phyloP scores from a whole-genome alignment of 805 yeast genomes.

The Metschnikowia amazonensis region DNA sequence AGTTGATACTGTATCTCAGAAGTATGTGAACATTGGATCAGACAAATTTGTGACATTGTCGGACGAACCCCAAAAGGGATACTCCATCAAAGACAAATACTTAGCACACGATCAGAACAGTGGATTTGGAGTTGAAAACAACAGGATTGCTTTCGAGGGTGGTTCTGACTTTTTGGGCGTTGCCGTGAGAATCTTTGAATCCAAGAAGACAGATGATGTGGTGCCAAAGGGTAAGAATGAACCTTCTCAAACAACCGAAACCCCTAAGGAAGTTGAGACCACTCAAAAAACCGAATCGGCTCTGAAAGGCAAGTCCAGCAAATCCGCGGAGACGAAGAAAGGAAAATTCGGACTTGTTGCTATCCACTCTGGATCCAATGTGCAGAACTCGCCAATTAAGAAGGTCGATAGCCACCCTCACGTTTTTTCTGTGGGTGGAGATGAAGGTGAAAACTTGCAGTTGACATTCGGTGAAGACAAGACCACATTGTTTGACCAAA shows the following conservation, averaged over 20 bases:
- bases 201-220: constrained; percentile 5
- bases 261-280: background rate
- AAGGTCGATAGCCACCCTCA: constrained; percentile 30
- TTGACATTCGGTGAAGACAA: constrained; percentile 2
- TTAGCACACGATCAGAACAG: constrained; percentile 1
- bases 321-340: background rate
- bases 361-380: constrained; percentile 24
- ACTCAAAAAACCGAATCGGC: too few relatives aligned
- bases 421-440: constrained; percentile 36
- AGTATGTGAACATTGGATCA: constrained; percentile 16
- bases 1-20: constrained; percentile 17
- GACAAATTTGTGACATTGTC: constrained; percentile 8
- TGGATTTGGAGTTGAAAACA: background rate
- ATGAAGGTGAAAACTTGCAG: constrained; percentile 23
- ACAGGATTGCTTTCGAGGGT: constrained; percentile 1
- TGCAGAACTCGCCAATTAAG: constrained; percentile 25
- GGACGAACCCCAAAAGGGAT: constrained; percentile 11
- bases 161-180: constrained; percentile 7
- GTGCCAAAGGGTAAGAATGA: background rate
- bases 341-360: constrained; percentile 21
- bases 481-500: constrained; percentile 24
- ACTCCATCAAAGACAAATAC: constrained; percentile 9
- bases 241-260: background rate
- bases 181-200: constrained; percentile 6
- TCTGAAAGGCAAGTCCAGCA: background rate